Percentiles rank a stretch among this genome's conserved stretches.
Conservation (phyloP, 192 early-diverging fungal genomes). For the Martensiomyces pterosporus region DNA sequence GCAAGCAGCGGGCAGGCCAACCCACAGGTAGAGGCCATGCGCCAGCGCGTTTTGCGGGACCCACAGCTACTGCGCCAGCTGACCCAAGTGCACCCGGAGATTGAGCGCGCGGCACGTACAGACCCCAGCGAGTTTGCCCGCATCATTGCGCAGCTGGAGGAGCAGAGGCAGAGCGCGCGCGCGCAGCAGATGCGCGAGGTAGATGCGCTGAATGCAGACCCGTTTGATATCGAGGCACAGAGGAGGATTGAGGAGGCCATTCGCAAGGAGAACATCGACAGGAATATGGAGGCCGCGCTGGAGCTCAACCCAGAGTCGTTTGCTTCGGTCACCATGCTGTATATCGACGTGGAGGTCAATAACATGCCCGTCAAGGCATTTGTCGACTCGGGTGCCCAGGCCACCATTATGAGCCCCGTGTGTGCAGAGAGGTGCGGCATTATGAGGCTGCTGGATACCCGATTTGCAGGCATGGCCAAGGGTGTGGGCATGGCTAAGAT, state of each 20-base stretch:
- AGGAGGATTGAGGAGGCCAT: conserved; percentile 88
- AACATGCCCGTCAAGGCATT: conserved; percentile 85
- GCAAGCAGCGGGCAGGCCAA: neutral
- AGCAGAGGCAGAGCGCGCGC: conserved; percentile 3
- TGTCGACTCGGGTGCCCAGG: conserved; percentile 96
- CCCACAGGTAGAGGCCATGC: conserved; percentile 22
- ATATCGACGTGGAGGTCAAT: conserved; percentile 87
- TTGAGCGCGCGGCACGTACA: conserved; percentile 28
- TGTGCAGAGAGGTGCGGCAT: conserved; percentile 74
- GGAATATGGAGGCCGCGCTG: conserved; percentile 82
- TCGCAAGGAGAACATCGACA: conserved; percentile 72
- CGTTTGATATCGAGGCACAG: conserved; percentile 90
- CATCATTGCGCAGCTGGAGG: conserved; percentile 13
- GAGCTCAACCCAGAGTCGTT: conserved; percentile 95
- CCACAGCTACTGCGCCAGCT: conserved; percentile 28
- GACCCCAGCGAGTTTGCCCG: conserved; percentile 19
- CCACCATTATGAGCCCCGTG: conserved; percentile 78
- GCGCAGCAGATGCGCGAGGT: conserved; percentile 35
- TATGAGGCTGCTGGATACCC: conserved; percentile 83
- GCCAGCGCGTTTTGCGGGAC: conserved; percentile 33
- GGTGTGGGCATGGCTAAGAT: conserved; percentile 98
- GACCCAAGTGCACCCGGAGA: conserved; percentile 17
- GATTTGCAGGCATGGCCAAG: conserved; percentile 84
- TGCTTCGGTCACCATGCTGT: conserved; percentile 86
- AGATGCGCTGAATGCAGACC: conserved; percentile 65